phyloP scores from a whole-genome alignment of 75 land plant species.

The Cunninghamia lanceolata region DNA sequence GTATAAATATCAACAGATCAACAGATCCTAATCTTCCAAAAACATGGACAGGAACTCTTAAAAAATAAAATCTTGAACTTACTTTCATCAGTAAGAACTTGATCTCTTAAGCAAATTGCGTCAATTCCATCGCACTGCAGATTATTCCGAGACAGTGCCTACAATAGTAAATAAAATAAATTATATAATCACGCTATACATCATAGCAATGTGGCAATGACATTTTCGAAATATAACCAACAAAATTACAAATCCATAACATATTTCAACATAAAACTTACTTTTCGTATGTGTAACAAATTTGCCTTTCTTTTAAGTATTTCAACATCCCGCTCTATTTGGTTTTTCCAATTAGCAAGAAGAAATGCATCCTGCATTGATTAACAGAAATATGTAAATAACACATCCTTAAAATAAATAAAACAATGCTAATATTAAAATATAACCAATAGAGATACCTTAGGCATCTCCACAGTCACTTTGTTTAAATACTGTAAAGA shows the following conservation, averaged over 20 bases:
- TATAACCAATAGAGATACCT: slow-evolving; percentile 26
- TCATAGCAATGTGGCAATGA: background rate
- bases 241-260: background rate
- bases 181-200: no score
- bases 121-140: slow-evolving; percentile 58
- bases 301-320: slow-evolving; percentile 61
- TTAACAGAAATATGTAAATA: background rate
- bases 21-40: no score
- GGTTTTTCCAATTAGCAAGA: slow-evolving; percentile 63
- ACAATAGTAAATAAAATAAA: background rate
- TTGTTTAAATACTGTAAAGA: slow-evolving; percentile 58
- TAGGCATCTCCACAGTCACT: slow-evolving; percentile 56
- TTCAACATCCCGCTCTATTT: slow-evolving; percentile 61
- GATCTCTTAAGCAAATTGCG: slow-evolving; percentile 58
- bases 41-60: no score
- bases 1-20: no score
- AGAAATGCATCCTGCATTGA: slow-evolving; percentile 52
- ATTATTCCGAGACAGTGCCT: slow-evolving; percentile 56
- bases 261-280: slow-evolving; percentile 25
- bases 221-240: background rate
- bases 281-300: slow-evolving; percentile 40
- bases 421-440: background rate
- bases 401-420: background rate
- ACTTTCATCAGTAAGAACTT: slow-evolving; percentile 58
- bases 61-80: slow-evolving; percentile 3